Percentiles rank a stretch among this genome's conserved stretches.
Conservation (phyloP, 768 basidiomycete genomes). For the Lyophyllum atratum region DNA sequence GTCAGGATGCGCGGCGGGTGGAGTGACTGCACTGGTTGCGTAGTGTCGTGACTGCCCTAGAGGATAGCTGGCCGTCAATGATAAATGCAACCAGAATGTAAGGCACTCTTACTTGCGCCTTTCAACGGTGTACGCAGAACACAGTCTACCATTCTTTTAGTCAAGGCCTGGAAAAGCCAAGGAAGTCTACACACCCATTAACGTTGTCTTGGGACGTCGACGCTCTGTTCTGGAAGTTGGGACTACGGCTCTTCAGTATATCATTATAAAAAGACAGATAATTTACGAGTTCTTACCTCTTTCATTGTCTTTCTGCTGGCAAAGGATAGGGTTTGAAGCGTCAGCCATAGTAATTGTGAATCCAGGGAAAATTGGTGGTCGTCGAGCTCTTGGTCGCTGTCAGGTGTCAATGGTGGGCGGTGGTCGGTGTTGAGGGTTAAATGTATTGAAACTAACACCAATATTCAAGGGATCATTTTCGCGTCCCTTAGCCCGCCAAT, state of each 20-base stretch:
- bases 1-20: background rate
- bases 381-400: background rate
- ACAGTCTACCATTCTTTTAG: background rate
- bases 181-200: conserved; percentile 7
- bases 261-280: background rate
- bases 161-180: background rate
- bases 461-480: background rate
- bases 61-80: background rate
- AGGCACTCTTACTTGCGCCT: conserved; percentile 1
- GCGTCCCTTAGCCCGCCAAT: background rate
- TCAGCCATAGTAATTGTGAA: background rate
- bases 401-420: too few relatives aligned
- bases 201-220: conserved; percentile 5
- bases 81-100: background rate
- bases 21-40: background rate
- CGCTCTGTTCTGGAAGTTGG: background rate
- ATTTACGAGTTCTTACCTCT: background rate
- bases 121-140: conserved; percentile 13
- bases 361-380: background rate
- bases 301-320: background rate
- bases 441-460: background rate
- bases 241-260: background rate
- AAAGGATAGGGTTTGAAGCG: background rate
- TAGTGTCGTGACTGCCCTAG: background rate
- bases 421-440: background rate